Base-by-base conservation (phyloP, 768 basidiomycete species). In the Mycena galericulata region DNA sequence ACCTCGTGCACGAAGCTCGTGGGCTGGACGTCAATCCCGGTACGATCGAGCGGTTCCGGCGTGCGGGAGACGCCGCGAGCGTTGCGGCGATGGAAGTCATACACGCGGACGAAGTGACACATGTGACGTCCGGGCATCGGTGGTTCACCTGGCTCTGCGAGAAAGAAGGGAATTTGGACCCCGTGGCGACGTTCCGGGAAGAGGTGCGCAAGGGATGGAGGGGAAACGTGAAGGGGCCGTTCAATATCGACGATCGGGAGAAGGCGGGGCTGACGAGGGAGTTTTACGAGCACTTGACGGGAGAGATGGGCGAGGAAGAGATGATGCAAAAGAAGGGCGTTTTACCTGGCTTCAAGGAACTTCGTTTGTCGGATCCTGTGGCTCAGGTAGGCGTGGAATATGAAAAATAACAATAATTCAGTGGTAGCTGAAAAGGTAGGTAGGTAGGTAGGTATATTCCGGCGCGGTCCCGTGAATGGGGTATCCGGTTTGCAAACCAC, bases 1-100 rank as follows among this genome's bases (percentile, higher is more conserved):
- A 94, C 72, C 88, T 95, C 18, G 92, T 95, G 1, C 93, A 94
- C 75, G 93, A 95, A 81, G 93, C 93, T 3, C 82, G 93, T 29
- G 94, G 94, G 6, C 82, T 96, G 20, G 94, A 95, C 78, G 91
- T 94, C 59, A 95, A 96, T 74, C 94, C 93, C 0, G 84, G 83
- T 24, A 94, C 92, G 8, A 94, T 96, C 60, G 90, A 88, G 68
- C 87, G 89, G 60, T 92, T 94, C 73, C 81, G 87, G 7, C 83
- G 86, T 40, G 89, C 89, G 15, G 89, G 90, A 22, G 92, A 94
- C 74, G 66, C 65, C 38, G 90, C 91, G 61, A 92, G 88, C 46
- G 91, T 93, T 46, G 78, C 83, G 18, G 87, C 87, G 30, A 85
- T 95, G 78, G 89, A 93, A 73, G 84, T 92, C 54, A 91, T 95